Percentiles rank a stretch among this genome's conserved stretches.
Evolutionary conservation across 257 asterid species (phyloP).

Genomic region (Solanum appendiculatum): DNA sequence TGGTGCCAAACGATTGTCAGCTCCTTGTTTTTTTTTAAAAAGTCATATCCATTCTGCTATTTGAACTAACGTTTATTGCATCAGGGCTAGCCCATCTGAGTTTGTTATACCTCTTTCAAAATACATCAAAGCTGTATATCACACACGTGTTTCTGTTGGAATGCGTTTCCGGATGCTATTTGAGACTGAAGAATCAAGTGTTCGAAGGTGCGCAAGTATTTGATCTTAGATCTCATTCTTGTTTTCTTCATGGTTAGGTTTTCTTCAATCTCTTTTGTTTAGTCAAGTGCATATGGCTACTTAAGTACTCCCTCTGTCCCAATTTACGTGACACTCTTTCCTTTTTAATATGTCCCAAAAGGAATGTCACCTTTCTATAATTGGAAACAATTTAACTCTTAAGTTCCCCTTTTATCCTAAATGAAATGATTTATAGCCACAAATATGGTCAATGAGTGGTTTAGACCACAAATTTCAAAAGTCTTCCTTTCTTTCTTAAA

Average conservation of each 20-base stretch:
- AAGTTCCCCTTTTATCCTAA: background rate
- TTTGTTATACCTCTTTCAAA: slow-evolving; percentile 85
- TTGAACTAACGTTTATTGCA: slow-evolving; percentile 8
- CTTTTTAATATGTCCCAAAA: background rate
- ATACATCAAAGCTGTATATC: slow-evolving; percentile 87
- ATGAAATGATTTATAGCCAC: background rate
- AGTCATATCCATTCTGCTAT: background rate
- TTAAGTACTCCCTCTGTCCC: background rate
- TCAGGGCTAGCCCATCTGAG: slow-evolving; percentile 98
- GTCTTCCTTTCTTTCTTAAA: background rate
- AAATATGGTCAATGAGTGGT: background rate
- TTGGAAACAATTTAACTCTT: background rate
- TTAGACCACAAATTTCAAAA: background rate
- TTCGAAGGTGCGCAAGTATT: slow-evolving; percentile 55
- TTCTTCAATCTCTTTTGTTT: background rate
- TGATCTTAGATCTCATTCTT: background rate
- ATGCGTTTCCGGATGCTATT: slow-evolving; percentile 97
- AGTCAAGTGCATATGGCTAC: background rate
- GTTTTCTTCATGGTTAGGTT: background rate
- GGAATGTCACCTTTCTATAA: background rate
- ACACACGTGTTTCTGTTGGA: slow-evolving; percentile 92
- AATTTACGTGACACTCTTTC: background rate
- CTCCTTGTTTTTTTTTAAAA: background rate
- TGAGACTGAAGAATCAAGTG: slow-evolving; percentile 98
- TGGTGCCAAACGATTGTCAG: slow-evolving; percentile 2